A percentile compares a stretch with the other conserved stretches of the same genome.
These are phyloP conservation scores for Penicillium verhagenii DNA, from an alignment of 495 filamentous ascomycete species.

Conservation along the genomic window DNA sequence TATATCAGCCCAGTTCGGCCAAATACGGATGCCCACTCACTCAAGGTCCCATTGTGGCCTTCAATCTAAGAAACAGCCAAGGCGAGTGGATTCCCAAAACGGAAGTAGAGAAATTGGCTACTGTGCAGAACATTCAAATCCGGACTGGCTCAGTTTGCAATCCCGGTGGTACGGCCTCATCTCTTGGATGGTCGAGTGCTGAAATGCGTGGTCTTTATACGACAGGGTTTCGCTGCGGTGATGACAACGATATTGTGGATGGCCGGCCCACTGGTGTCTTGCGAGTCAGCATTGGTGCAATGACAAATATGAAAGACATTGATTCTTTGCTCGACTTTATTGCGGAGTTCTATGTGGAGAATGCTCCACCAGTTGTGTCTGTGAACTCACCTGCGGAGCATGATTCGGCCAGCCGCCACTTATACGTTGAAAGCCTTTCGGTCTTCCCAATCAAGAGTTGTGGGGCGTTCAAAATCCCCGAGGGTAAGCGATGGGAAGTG, in stretches of 20 bases:
- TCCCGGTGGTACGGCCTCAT: conserved; percentile 75
- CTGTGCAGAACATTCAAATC: conserved; percentile 74
- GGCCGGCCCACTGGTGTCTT: conserved; percentile 89
- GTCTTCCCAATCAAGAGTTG: conserved; percentile 91
- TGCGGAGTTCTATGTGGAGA: conserved; percentile 72
- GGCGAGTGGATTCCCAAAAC: conserved; percentile 76
- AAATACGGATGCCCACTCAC: conserved; percentile 41
- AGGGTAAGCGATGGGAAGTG: conserved; percentile 67
- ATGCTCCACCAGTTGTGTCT: conserved; percentile 23
- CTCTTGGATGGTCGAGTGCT: conserved; percentile 66
- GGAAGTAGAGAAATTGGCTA: conserved; percentile 81
- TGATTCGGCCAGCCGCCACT: conserved; percentile 22
- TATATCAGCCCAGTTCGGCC: conserved; percentile 54
- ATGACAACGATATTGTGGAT: conserved; percentile 74
- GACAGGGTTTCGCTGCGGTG: conserved; percentile 74
- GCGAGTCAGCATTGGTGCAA: conserved; percentile 79
- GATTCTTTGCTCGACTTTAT: conserved; percentile 68
- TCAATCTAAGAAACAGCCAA: conserved; percentile 69
- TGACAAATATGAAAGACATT: conserved; percentile 80
- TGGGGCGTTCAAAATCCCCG: conserved; percentile 69
- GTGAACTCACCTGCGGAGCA: conserved; percentile 19
- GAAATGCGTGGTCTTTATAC: conserved; percentile 82
- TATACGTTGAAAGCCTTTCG: conserved; percentile 58
- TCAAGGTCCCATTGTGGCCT: conserved; percentile 80
- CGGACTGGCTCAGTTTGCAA: conserved; percentile 89